A percentile compares a stretch with the other conserved stretches of the same genome.
These are phyloP conservation scores for Claviceps monticola DNA, from an alignment of 2,329 filamentous ascomycete species.

Conservation along the genomic window DNA sequence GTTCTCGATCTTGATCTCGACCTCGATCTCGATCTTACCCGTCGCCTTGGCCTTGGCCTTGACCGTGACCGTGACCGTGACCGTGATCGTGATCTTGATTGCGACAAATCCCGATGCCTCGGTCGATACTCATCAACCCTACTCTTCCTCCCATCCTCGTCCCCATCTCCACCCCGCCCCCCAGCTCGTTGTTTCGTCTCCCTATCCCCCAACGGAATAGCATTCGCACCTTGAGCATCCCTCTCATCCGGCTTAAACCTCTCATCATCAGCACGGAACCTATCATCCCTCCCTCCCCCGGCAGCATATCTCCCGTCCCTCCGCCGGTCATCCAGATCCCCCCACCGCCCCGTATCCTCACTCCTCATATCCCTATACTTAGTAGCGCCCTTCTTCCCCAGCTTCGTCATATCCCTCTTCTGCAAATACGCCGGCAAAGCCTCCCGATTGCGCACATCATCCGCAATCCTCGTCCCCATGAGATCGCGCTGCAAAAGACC, in stretches of 20 bases:
- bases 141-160: slow-evolving; percentile 8
- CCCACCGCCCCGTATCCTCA: slow-evolving; percentile 88
- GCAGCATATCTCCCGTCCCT: slow-evolving; percentile 18
- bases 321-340: slow-evolving; percentile 41
- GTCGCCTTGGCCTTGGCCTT: not conserved
- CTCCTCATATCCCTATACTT: slow-evolving; percentile 77
- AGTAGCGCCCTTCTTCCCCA: slow-evolving; percentile 83
- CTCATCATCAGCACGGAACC: slow-evolving; percentile 52
- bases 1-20: slow-evolving; percentile 23
- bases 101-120: not conserved
- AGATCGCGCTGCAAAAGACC: slow-evolving; percentile 70
- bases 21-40: slow-evolving; percentile 14
- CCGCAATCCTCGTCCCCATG: slow-evolving; percentile 70
- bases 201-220: slow-evolving; percentile 47
- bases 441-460: slow-evolving; percentile 72
- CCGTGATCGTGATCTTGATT: not conserved
- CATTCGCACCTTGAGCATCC: slow-evolving; percentile 52
- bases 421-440: slow-evolving; percentile 83
- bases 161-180: slow-evolving; percentile 17
- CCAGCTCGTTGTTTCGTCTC: slow-evolving; percentile 14
- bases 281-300: slow-evolving; percentile 54
- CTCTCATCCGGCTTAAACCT: slow-evolving; percentile 27
- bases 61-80: slow-evolving; percentile 20
- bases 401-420: slow-evolving; percentile 81
- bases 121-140: not conserved